These are phyloP conservation scores for Pleurostoma richardsiae DNA, from an alignment of 2,329 filamentous ascomycete genomes.

Conservation along the genomic window DNA sequence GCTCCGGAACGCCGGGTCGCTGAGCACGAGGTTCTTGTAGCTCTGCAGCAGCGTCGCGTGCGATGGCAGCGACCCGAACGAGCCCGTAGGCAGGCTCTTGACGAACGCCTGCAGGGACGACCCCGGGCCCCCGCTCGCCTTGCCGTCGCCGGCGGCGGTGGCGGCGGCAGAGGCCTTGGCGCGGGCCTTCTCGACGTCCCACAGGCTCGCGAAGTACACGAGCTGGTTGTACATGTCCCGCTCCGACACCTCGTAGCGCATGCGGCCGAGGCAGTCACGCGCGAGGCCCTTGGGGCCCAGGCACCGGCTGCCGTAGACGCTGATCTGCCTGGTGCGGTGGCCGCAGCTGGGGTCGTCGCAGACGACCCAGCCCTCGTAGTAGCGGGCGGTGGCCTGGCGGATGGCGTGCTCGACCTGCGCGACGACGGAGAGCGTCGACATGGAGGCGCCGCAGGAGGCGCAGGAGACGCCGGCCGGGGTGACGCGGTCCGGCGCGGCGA, in stretches of 20 bases:
- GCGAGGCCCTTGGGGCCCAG: conserved; percentile 82
- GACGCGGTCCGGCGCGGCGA: conserved; percentile 51
- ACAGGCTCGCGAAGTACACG: conserved; percentile 77
- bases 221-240: conserved; percentile 94
- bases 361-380: conserved; percentile 89
- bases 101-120: conserved; percentile 68
- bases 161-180: conserved; percentile 40
- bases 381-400: conserved; percentile 69
- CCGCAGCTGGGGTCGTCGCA: conserved; percentile 88
- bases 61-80: conserved; percentile 69
- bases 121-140: conserved; percentile 34
- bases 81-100: conserved; percentile 66
- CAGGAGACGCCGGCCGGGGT: conserved; percentile 74
- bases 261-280: conserved; percentile 76
- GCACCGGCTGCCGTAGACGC: conserved; percentile 86
- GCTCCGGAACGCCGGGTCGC: conserved; percentile 62
- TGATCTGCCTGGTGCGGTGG: conserved; percentile 84
- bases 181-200: conserved; percentile 82
- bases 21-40: conserved; percentile 75
- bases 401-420: conserved; percentile 86
- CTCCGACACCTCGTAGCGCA: conserved; percentile 84
- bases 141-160: conserved; percentile 26
- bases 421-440: conserved; percentile 69
- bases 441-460: conserved; percentile 57
- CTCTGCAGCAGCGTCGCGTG: conserved; percentile 69